Evolutionary conservation across 257 asterid species (phyloP).

Genomic region (Eustoma russellianum): DNA sequence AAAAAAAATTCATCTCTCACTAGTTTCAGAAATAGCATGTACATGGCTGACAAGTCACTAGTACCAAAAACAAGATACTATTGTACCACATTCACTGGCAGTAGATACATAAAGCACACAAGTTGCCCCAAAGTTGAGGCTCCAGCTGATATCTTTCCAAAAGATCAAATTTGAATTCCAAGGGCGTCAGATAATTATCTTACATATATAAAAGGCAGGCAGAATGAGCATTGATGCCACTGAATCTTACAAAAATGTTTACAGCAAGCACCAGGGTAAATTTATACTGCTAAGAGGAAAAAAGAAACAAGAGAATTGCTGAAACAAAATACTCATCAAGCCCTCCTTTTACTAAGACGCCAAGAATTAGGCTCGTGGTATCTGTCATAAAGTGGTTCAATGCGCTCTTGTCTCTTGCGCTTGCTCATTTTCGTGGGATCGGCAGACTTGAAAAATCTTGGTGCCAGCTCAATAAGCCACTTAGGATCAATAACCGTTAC

Average conservation of each 20-base stretch:
- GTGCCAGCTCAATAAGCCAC: constrained; percentile 96
- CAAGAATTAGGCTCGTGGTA: constrained; percentile 93
- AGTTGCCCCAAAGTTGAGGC: too few relatives aligned
- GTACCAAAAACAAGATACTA: too few relatives aligned
- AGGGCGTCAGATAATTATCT: not conserved
- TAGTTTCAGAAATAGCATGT: too few relatives aligned
- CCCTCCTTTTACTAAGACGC: constrained; percentile 95
- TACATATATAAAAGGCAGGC: constrained; percentile 2
- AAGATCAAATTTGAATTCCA: too few relatives aligned
- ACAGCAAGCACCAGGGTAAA: too few relatives aligned
- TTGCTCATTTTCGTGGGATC: constrained; percentile 96
- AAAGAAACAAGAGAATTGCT: not conserved
- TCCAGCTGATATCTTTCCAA: too few relatives aligned
- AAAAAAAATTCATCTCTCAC: too few relatives aligned
- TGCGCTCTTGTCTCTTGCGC: constrained; percentile 94
- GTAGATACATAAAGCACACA: too few relatives aligned
- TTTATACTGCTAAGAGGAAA: not conserved
- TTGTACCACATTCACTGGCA: too few relatives aligned
- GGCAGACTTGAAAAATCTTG: constrained; percentile 81
- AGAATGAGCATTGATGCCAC: too few relatives aligned
- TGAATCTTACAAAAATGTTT: too few relatives aligned
- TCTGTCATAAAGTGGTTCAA: constrained; percentile 89
- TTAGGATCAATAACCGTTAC: constrained; percentile 83
- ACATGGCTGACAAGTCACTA: too few relatives aligned
- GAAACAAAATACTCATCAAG: constrained; percentile 18